Evolutionary conservation across 2,329 filamentous ascomycete genomes (phyloP), one percentile per base, ranked within the genome.

Genomic region (Aureobasidium sp.): DNA sequence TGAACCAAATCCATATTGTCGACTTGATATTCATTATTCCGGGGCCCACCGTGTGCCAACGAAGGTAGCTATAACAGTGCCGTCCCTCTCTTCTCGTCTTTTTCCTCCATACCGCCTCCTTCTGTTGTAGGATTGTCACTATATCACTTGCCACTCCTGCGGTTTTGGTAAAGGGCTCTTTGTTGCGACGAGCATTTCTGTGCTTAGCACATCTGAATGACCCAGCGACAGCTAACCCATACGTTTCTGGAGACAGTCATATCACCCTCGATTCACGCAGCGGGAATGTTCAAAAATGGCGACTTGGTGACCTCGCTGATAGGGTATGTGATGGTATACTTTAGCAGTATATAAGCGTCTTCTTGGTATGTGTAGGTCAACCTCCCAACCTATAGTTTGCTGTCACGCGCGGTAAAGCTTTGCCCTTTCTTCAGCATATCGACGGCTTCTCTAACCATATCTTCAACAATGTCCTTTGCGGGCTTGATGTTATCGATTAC

Each of bases 381-480:
- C 7, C 3, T 58, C 31, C 14, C 6, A 9, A 5, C n/a, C 34
- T 71, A 82, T 62, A 82, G 68, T 65, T 78, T 80, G 64, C 79
- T 82, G 14, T 68, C 64, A 36, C 65, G 67, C 14, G 70, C 71
- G 64, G 92, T 72, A 74, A 89, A 92, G 2, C 76, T 75, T 42
- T 80, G 77, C 4, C 86, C 88, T 31, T 80, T 71, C 73, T 79
- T 84, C 68, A 95, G 71, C 79, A 87, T 84, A 1, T 83, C 80
- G 9, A 86, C 85, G 1, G 90, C 90, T 73, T 92, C 87, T 22
- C 77, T 76, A 11, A 96, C 89, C 91, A 97, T 97, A 67, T 95
- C 91, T 64, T 86, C 83, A n/a, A 97, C 86, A 77, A 97, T 96
- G 66, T 87, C 82, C 51, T 79, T 83, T 0, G 93, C 93, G 0